Percentiles rank a stretch among this genome's conserved stretches.
These are phyloP conservation scores for Mucor plumbeus DNA, from an alignment of 371 early-diverging fungal species.

Conservation along the genomic window DNA sequence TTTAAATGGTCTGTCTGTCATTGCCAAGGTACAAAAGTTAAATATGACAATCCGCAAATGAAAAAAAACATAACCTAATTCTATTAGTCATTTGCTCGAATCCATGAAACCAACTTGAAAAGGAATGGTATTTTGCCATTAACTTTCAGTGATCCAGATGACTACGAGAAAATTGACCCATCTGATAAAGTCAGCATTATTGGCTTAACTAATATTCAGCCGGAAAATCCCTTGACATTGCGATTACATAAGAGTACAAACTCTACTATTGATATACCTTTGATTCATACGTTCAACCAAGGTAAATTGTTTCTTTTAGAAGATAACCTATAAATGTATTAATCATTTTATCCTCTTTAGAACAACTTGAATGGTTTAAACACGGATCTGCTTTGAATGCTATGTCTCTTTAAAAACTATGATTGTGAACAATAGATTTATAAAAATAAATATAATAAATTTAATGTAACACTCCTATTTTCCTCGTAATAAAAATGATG, in stretches of 20 bases:
- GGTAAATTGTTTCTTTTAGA: constrained; percentile 34
- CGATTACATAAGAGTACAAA: constrained; percentile 70
- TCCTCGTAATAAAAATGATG: too few relatives aligned
- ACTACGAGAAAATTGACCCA: constrained; percentile 81
- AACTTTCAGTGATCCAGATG: constrained; percentile 86
- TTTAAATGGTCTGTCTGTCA: constrained; percentile 75
- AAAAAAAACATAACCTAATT: background rate
- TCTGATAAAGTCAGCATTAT: constrained; percentile 71
- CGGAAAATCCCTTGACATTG: constrained; percentile 73
- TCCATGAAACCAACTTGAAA: constrained; percentile 98
- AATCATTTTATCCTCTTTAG: constrained; percentile 26
- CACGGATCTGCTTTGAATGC: constrained; percentile 54
- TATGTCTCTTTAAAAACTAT: background rate
- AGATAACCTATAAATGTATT: background rate
- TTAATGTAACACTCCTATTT: background rate
- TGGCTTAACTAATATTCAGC: constrained; percentile 70
- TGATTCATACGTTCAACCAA: constrained; percentile 96
- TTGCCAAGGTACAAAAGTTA: background rate
- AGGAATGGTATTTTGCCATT: constrained; percentile 95
- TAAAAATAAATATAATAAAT: background rate
- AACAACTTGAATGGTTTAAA: constrained; percentile 95
- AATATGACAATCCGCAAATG: background rate
- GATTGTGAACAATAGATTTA: too few relatives aligned
- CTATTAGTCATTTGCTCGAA: constrained; percentile 90
- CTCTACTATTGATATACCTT: constrained; percentile 66